Base-by-base conservation (phyloP, 1,139 yeast genomes). In the Pneumocystis carinii region DNA sequence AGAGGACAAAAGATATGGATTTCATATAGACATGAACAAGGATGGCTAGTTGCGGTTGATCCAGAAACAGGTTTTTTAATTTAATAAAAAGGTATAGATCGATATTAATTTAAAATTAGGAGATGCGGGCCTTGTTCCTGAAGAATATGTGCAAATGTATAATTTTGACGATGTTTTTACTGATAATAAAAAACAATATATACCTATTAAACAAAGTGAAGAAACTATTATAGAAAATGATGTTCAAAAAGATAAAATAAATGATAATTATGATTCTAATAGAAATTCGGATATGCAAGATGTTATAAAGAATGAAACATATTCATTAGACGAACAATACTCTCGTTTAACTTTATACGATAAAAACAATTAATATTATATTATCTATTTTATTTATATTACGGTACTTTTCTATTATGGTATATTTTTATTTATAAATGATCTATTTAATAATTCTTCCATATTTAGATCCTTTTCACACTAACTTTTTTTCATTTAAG, bases 11-110 rank as follows among this genome's bases (percentile, higher is more conserved):
- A 83, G 24, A 83, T 94, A 2, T 86, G 92, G 82, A 86, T 92
- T 39, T 83, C 86, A 66, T 90, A 90, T 73, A 81, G 95, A 67
- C 96, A 92, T 72, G 97, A 97, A 27, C 97, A 92, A 72, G 99
- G 99, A 6, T 92, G 98, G 99, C 79, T 94, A 4, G 97, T 92
- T 61, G 97, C 97, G 0, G 88, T 85, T 69, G 90, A 87, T 71
- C 86, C 90, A 0, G 79, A 74, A 41, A 80, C 86, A 3, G 70
- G 68, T 42, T 53, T 62, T 15, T 17, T 3, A 24, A 53, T 29
- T 27, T 3, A 24, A 53, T 29, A 17, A 32, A 35, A 53, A 19
- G 17, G n/a, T 17, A 12, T 19, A 29, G 12, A 35, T 17, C 7
- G 12, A 2, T 48, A 17, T 37, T 41, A 3, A 37, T 35, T 29